These are phyloP conservation scores for Daldinia concentrica DNA, from an alignment of 495 filamentous ascomycete genomes.

Conservation along the genomic window DNA sequence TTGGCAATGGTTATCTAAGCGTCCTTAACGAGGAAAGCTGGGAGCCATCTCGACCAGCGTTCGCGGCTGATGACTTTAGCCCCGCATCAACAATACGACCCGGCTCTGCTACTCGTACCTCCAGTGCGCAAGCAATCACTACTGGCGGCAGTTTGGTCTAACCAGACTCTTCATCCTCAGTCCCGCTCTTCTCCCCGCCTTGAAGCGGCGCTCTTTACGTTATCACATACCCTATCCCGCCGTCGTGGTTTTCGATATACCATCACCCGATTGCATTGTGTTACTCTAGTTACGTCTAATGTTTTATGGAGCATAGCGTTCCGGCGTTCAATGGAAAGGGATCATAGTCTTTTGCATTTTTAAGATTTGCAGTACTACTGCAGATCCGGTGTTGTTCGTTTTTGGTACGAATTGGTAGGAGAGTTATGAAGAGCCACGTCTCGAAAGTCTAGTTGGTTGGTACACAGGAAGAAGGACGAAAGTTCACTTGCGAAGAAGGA, in stretches of 20 bases:
- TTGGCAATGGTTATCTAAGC: conserved; percentile 84
- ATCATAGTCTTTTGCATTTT: conserved; percentile 36
- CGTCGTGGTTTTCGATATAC: conserved; percentile 33
- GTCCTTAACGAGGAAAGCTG: conserved; percentile 82
- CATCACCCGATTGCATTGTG: conserved; percentile 34
- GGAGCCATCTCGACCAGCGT: conserved; percentile 54
- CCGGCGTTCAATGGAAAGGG: conserved; percentile 38
- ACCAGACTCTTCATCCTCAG: conserved; percentile 42
- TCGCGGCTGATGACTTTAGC: conserved; percentile 52
- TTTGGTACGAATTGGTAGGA: conserved; percentile 2
- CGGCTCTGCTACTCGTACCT: conserved; percentile 54
- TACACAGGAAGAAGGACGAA: conserved; percentile 9
- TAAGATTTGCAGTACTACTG: conserved; percentile 17
- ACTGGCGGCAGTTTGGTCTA: conserved; percentile 60
- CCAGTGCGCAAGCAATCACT: conserved; percentile 60
- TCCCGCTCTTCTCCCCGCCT: conserved; percentile 27
- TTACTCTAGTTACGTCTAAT: conserved; percentile 30
- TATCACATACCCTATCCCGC: conserved; percentile 33
- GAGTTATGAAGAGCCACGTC: conserved; percentile 11
- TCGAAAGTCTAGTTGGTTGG: conserved; percentile 11
- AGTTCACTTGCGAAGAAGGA: conserved; percentile 37
- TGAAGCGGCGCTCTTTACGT: conserved; percentile 24
- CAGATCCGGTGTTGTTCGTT: conserved; percentile 18
- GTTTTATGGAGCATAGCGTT: conserved; percentile 45
- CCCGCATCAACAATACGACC: conserved; percentile 54